These are phyloP conservation scores for Zasmidium cellare DNA, from an alignment of 2,329 filamentous ascomycete genomes.

Conservation along the genomic window DNA sequence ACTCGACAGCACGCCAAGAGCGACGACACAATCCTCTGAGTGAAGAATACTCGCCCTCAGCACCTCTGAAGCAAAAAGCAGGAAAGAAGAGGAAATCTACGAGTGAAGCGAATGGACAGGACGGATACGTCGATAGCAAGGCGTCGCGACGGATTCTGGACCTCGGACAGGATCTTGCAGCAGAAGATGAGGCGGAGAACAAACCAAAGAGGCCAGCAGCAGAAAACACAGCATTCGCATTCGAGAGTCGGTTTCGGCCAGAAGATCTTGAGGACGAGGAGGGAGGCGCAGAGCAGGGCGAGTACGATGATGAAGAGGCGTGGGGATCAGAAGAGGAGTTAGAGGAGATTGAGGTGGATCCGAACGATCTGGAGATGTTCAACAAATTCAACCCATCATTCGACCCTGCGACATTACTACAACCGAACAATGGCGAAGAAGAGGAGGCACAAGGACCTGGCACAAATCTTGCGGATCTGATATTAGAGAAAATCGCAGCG, in stretches of 20 bases:
- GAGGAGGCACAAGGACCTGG: conserved; percentile 39
- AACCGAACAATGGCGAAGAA: conserved; percentile 56
- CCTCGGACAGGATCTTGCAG: conserved; percentile 83
- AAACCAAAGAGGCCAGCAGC: conserved; percentile 43
- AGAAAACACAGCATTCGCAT: conserved; percentile 70
- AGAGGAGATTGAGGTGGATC: conserved; percentile 74
- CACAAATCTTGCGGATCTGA: conserved; percentile 88
- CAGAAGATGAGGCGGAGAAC: conserved; percentile 69
- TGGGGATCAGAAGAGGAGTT: conserved; percentile 73
- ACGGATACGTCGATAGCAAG: conserved; percentile 80
- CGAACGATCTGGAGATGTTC: conserved; percentile 85
- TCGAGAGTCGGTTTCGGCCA: conserved; percentile 69
- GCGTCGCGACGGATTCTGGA: conserved; percentile 85
- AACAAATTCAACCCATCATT: conserved; percentile 81
- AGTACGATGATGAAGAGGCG: conserved; percentile 57
- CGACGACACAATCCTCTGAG: conserved; percentile 88
- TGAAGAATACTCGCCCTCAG: conserved; percentile 77
- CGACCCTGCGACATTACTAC: conserved; percentile 69
- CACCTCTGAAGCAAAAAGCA: conserved; percentile 67
- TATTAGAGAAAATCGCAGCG: conserved; percentile 89
- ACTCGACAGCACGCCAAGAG: conserved; percentile 54
- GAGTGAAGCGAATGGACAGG: conserved; percentile 55
- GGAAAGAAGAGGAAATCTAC: conserved; percentile 63
- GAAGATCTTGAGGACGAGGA: conserved; percentile 45
- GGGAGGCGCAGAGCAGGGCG: conserved; percentile 55